Conservation (phyloP, 306 rosid genomes). For the Vigna trinervia region DNA sequence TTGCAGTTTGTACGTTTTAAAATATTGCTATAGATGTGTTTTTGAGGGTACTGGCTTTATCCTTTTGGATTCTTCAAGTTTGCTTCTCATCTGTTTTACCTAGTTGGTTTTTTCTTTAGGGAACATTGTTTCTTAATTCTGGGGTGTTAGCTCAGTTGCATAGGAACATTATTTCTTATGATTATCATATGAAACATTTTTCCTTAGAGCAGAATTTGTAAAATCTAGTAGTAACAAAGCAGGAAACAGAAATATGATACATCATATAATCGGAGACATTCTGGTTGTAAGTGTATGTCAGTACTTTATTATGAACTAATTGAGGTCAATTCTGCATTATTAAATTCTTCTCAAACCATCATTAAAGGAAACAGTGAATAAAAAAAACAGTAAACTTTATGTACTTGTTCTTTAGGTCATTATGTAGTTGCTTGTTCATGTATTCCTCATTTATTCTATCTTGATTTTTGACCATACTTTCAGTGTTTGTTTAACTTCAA, state of each 20-base stretch:
- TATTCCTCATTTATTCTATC: constrained; percentile 10
- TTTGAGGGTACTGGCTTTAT: background rate
- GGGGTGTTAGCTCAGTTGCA: background rate
- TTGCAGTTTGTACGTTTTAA: background rate
- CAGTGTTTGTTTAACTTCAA: constrained; percentile 11
- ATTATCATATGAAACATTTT: constrained; percentile 8
- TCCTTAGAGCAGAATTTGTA: constrained; percentile 4
- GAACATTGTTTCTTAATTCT: constrained; percentile 12
- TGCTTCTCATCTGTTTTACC: background rate
- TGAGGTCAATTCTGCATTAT: constrained; percentile 5
- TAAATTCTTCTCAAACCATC: constrained; percentile 11
- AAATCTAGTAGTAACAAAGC: background rate
- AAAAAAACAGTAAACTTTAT: constrained; percentile 11
- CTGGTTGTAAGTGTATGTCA: constrained; percentile 16
- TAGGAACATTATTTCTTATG: constrained; percentile 9
- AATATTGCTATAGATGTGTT: constrained; percentile 9
- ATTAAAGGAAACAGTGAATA: constrained; percentile 3
- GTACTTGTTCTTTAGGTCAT: constrained; percentile 23
- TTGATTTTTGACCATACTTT: background rate
- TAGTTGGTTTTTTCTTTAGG: background rate
- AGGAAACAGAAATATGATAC: background rate
- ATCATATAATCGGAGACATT: background rate
- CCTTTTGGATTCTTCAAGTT: constrained; percentile 9
- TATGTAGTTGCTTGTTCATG: background rate
- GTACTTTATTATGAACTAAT: constrained; percentile 1